These are phyloP conservation scores for Apostasia shenzhenica DNA, from an alignment of 106 monocot genomes.

Conservation along the genomic window DNA sequence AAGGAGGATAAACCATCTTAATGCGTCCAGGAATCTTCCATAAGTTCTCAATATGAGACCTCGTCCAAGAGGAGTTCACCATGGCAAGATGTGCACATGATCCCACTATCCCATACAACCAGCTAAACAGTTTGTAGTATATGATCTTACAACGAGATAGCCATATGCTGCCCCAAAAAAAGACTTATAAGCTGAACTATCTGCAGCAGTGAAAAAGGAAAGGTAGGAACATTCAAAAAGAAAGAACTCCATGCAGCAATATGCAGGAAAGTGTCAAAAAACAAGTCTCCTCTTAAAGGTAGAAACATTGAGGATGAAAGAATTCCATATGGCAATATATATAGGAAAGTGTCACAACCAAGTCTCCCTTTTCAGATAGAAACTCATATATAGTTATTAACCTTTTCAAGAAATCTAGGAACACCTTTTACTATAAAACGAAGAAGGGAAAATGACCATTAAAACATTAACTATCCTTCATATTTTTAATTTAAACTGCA, in stretches of 20 bases:
- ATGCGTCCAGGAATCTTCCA: constrained; percentile 82
- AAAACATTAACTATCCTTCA: too few relatives aligned
- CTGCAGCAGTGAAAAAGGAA: constrained; percentile 13
- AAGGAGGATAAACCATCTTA: constrained; percentile 84
- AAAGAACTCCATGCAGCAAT: not conserved
- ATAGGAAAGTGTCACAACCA: too few relatives aligned
- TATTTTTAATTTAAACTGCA: too few relatives aligned
- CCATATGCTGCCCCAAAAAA: constrained; percentile 58
- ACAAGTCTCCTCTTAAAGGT: not conserved
- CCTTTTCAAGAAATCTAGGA: too few relatives aligned
- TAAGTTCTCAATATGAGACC: constrained; percentile 71
- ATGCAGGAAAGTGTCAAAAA: not conserved
- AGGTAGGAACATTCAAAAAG: not conserved
- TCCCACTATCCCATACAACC: constrained; percentile 81
- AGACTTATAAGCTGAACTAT: constrained; percentile 16
- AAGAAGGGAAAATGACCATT: too few relatives aligned
- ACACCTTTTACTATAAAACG: too few relatives aligned
- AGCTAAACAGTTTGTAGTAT: constrained; percentile 80
- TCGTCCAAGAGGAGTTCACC: constrained; percentile 98
- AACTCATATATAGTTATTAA: too few relatives aligned
- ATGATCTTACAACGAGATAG: constrained; percentile 78
- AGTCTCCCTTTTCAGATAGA: too few relatives aligned
- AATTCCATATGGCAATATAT: too few relatives aligned
- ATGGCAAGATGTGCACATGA: constrained; percentile 84
- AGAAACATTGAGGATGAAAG: not conserved